A percentile compares a stretch with the other conserved stretches of the same genome.
Conservation (phyloP, 495 filamentous ascomycete species). For the Penicillium herquei region DNA sequence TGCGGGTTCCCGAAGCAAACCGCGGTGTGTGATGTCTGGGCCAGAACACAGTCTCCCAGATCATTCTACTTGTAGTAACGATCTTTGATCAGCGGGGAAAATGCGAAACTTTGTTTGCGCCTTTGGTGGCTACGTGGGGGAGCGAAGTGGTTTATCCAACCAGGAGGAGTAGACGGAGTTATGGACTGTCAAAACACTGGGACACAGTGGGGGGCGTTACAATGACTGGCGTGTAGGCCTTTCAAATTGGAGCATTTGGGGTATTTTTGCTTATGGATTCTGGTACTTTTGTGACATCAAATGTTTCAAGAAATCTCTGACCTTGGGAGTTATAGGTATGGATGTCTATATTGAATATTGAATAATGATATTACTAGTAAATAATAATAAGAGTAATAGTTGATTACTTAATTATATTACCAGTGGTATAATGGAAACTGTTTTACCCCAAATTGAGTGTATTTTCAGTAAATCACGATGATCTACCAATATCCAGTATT, state of each 20-base stretch:
- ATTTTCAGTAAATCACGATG: background rate
- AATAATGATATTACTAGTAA: no score
- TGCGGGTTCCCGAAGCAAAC: conserved; percentile 16
- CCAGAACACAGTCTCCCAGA: conserved; percentile 2
- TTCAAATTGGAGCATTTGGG: conserved; percentile 7
- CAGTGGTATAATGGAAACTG: background rate
- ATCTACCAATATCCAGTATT: background rate
- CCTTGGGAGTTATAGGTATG: no score
- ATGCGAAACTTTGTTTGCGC: conserved; percentile 12
- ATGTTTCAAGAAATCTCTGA: no score
- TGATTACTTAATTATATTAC: no score
- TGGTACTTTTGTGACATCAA: no score
- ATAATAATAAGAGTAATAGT: no score
- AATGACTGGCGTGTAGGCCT: background rate
- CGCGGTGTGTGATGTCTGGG: background rate
- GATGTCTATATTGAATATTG: no score
- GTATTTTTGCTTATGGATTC: background rate
- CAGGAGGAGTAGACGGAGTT: conserved; percentile 6
- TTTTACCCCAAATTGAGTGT: background rate
- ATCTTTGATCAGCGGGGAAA: conserved; percentile 11
- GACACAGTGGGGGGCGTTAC: conserved; percentile 19
- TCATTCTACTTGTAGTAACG: conserved; percentile 12
- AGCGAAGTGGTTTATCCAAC: conserved; percentile 12
- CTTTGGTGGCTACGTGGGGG: conserved; percentile 16
- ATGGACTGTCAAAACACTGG: conserved; percentile 13